Percentiles rank a stretch among this genome's conserved stretches.
Conservation (phyloP, 2,329 filamentous ascomycete species). For the Akanthomyces muscarius region DNA sequence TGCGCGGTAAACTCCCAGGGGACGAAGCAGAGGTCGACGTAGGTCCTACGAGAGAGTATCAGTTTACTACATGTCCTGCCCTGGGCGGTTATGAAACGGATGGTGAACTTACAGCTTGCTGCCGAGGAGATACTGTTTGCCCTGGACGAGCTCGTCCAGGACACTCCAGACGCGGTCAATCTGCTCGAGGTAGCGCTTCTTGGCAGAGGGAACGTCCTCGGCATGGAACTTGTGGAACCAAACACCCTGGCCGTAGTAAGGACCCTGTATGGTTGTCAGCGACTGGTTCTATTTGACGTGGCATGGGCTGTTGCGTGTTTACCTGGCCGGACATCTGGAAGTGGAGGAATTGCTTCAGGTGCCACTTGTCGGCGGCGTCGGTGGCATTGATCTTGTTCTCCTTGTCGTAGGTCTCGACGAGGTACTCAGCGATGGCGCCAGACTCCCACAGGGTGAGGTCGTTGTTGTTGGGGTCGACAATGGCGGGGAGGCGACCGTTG, state of each 20-base stretch:
- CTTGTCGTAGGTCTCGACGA: slow-evolving; percentile 23
- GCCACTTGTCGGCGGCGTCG: slow-evolving; percentile 21
- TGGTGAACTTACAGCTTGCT: slow-evolving; percentile 13
- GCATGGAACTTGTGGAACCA: slow-evolving; percentile 23
- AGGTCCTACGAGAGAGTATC: slow-evolving; percentile 29
- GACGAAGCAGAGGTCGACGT: slow-evolving; percentile 33
- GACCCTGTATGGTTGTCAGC: slow-evolving; percentile 23
- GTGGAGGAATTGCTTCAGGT: slow-evolving; percentile 22
- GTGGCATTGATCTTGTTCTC: slow-evolving; percentile 17
- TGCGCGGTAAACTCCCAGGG: slow-evolving; percentile 26
- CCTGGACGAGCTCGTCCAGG: slow-evolving; percentile 17
- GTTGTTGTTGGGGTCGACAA: slow-evolving; percentile 22
- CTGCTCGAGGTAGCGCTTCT: slow-evolving; percentile 27
- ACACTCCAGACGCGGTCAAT: slow-evolving; percentile 26
- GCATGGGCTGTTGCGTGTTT: slow-evolving; percentile 17
- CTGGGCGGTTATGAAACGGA: background rate
- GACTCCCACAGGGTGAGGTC: slow-evolving; percentile 23
- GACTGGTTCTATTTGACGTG: too few species aligned
- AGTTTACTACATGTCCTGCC: background rate
- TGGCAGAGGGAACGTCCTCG: slow-evolving; percentile 24
- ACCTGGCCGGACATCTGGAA: slow-evolving; percentile 24
- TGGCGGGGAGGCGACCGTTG: slow-evolving; percentile 20
- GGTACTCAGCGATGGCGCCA: slow-evolving; percentile 23
- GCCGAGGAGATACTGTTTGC: slow-evolving; percentile 18
- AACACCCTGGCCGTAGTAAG: slow-evolving; percentile 27